phyloP scores from a whole-genome alignment of 179 eudicot genomes.

The Beta lomatogona region DNA sequence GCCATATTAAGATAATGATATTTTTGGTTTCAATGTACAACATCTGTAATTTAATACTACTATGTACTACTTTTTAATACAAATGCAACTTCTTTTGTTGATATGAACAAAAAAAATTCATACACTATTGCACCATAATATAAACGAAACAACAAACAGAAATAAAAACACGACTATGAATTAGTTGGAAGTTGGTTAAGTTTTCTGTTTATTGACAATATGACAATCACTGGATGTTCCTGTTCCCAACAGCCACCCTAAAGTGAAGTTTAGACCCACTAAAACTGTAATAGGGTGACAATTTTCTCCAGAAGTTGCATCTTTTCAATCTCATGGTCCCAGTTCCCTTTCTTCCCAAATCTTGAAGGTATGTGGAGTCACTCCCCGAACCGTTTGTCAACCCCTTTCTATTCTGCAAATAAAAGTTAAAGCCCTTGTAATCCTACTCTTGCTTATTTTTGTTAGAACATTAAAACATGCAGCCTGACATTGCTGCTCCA shows the following conservation, averaged over 20 bases:
- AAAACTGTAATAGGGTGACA: conserved; percentile 35
- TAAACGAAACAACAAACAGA: background rate
- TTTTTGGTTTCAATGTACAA: too few species aligned
- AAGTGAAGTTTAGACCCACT: conserved; percentile 33
- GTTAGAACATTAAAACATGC: conserved; percentile 1
- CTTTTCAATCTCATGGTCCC: conserved; percentile 50
- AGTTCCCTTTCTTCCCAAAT: conserved; percentile 43
- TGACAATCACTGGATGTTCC: background rate
- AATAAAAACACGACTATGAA: background rate
- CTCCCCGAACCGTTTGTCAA: background rate
- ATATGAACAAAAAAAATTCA: too few species aligned
- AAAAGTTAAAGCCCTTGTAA: background rate
- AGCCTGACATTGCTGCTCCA: conserved; percentile 57
- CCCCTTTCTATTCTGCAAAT: too few species aligned
- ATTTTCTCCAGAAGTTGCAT: conserved; percentile 48
- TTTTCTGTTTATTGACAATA: background rate
- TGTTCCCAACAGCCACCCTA: conserved; percentile 31
- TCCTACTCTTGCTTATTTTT: background rate
- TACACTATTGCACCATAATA: background rate
- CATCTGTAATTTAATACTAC: too few species aligned
- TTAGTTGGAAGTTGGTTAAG: background rate
- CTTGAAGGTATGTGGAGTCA: conserved; percentile 36
- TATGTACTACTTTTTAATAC: too few species aligned
- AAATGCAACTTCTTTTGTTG: too few species aligned
- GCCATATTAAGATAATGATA: too few species aligned